phyloP scores from a whole-genome alignment of 208 protist genomes.

The Pavlovales sp. region DNA sequence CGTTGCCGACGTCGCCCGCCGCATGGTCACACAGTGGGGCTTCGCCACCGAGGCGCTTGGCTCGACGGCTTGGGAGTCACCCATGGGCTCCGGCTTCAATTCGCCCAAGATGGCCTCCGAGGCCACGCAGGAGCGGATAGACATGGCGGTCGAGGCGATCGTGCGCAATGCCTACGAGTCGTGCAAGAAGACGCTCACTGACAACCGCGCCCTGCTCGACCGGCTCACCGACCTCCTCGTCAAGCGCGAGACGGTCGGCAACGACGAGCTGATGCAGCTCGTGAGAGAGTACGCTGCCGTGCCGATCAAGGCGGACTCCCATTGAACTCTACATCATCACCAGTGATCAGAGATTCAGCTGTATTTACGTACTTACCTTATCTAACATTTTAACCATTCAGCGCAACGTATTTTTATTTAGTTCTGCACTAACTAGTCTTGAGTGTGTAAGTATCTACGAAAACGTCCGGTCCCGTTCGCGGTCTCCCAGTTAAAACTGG shows the following conservation, averaged over 20 bases:
- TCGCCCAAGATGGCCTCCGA: background rate
- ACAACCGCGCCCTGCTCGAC: constrained; percentile 12
- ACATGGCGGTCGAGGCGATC: background rate
- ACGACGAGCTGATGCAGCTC: background rate
- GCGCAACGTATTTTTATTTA: too few relatives aligned
- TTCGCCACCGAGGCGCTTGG: constrained; percentile 39
- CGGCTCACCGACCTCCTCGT: background rate
- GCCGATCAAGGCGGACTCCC: too few relatives aligned
- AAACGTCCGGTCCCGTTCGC: too few relatives aligned
- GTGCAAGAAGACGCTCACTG: constrained; percentile 1
- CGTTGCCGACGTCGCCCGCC: constrained; percentile 40
- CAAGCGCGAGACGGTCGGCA: constrained; percentile 9
- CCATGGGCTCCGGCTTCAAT: constrained; percentile 21
- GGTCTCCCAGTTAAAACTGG: too few relatives aligned
- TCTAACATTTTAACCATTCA: too few relatives aligned
- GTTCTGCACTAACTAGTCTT: too few relatives aligned
- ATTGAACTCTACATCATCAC: too few relatives aligned
- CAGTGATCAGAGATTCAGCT: too few relatives aligned
- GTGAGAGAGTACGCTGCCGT: too few relatives aligned
- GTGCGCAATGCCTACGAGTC: background rate
- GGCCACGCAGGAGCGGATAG: background rate
- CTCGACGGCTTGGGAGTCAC: constrained; percentile 26
- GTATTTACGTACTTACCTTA: too few relatives aligned
- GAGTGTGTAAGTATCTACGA: too few relatives aligned
- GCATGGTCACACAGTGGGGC: constrained; percentile 53